These are phyloP conservation scores for Fomitopsis pulvina DNA, from an alignment of 768 basidiomycete species.

Conservation along the genomic window DNA sequence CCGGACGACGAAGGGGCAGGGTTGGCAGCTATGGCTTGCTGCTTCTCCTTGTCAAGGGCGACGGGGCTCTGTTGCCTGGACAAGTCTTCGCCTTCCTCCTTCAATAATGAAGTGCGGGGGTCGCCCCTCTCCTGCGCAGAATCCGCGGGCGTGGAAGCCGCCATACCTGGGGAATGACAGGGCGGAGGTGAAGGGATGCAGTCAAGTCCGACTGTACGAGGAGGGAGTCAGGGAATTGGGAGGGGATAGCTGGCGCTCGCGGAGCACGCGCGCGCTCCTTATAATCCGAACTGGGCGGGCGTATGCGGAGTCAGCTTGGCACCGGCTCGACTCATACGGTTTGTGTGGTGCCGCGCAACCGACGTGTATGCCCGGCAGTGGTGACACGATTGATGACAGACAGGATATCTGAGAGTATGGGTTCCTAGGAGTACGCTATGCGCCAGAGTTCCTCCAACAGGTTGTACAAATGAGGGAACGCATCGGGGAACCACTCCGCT, in stretches of 20 bases:
- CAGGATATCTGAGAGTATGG: too few species aligned
- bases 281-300: not conserved
- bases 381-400: too few species aligned
- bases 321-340: not conserved
- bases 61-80: constrained; percentile 1
- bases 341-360: not conserved
- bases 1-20: not conserved
- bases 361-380: not conserved
- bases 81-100: constrained; percentile 9
- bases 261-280: not conserved
- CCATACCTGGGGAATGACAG: constrained; percentile 8
- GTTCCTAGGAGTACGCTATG: too few species aligned
- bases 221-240: not conserved
- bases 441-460: too few species aligned
- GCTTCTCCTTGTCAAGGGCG: constrained; percentile 9
- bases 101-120: not conserved
- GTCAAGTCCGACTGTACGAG: not conserved
- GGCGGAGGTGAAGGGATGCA: not conserved
- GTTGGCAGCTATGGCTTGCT: constrained; percentile 3
- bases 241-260: not conserved
- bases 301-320: not conserved
- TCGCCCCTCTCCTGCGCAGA: constrained; percentile 10
- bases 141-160: constrained; percentile 9
- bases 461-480: too few species aligned
- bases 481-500: too few species aligned